A percentile compares a stretch with the other conserved stretches of the same genome.
phyloP scores from a whole-genome alignment of 306 rosid genomes.

The Vachellia collinsii region DNA sequence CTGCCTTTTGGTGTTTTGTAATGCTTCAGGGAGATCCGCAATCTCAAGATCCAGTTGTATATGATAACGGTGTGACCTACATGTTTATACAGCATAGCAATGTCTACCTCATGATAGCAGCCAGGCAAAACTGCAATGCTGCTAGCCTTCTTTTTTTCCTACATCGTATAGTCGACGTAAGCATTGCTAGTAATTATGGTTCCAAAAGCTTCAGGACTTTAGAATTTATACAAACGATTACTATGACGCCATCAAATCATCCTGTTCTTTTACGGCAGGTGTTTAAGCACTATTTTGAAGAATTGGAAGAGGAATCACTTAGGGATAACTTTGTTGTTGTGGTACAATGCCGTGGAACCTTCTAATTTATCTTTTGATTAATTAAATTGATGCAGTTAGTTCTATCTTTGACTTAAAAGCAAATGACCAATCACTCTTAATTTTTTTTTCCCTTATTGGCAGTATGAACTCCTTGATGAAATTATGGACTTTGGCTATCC shows the following conservation, averaged over 20 bases:
- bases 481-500: conserved; percentile 99
- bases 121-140: conserved; percentile 97
- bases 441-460: conserved; percentile 27
- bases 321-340: conserved; percentile 99
- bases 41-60: conserved; percentile 90
- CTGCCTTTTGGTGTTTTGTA: conserved; percentile 15
- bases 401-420: neutral
- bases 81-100: conserved; percentile 96
- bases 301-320: conserved; percentile 93
- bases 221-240: neutral
- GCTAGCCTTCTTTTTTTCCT: conserved; percentile 94
- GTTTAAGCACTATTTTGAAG: conserved; percentile 96
- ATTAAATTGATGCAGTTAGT: conserved; percentile 7
- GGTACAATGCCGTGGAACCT: conserved; percentile 52
- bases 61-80: conserved; percentile 87
- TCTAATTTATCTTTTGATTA: neutral
- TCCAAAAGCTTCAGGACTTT: neutral
- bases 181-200: conserved; percentile 39
- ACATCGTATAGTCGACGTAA: conserved; percentile 91
- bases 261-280: conserved; percentile 58
- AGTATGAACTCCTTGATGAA: conserved; percentile 97
- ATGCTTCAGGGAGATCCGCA: conserved; percentile 86
- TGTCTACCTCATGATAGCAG: conserved; percentile 85
- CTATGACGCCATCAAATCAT: neutral
- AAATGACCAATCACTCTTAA: conserved; percentile 17